These are phyloP conservation scores for Phytophthora sansomeana DNA, from an alignment of 352 stramenopile species.

Conservation along the genomic window DNA sequence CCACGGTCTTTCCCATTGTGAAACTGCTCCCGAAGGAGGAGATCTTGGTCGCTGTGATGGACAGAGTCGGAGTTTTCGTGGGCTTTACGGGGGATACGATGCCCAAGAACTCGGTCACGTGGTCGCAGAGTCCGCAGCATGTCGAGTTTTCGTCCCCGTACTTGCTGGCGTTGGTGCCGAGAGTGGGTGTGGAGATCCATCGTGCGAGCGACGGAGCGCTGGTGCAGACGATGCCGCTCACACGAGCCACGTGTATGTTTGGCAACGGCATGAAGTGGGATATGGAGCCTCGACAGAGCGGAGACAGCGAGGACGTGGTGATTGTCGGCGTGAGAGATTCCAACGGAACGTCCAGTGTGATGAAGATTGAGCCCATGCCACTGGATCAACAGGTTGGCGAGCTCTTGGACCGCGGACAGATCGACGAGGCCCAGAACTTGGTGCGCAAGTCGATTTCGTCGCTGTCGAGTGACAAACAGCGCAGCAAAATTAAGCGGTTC, in stretches of 20 bases:
- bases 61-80: constrained; percentile 86
- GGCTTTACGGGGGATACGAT: constrained; percentile 81
- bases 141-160: constrained; percentile 87
- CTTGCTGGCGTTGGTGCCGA: constrained; percentile 76
- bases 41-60: constrained; percentile 81
- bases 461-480: constrained; percentile 82
- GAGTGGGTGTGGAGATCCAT: constrained; percentile 86
- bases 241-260: constrained; percentile 78
- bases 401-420: constrained; percentile 84
- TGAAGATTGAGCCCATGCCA: constrained; percentile 89
- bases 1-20: constrained; percentile 72
- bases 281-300: constrained; percentile 81
- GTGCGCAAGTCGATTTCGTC: constrained; percentile 84
- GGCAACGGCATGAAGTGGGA: constrained; percentile 93
- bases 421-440: constrained; percentile 86
- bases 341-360: constrained; percentile 70
- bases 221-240: constrained; percentile 79
- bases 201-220: constrained; percentile 73
- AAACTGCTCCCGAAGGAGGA: constrained; percentile 90
- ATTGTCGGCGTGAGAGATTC: constrained; percentile 77
- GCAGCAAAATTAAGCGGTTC: constrained; percentile 90
- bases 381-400: constrained; percentile 87
- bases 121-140: constrained; percentile 72
- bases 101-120: constrained; percentile 86
- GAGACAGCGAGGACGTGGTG: constrained; percentile 82